Evolutionary conservation across 768 basidiomycete genomes (phyloP).

Genomic region (Mycena amicta): DNA sequence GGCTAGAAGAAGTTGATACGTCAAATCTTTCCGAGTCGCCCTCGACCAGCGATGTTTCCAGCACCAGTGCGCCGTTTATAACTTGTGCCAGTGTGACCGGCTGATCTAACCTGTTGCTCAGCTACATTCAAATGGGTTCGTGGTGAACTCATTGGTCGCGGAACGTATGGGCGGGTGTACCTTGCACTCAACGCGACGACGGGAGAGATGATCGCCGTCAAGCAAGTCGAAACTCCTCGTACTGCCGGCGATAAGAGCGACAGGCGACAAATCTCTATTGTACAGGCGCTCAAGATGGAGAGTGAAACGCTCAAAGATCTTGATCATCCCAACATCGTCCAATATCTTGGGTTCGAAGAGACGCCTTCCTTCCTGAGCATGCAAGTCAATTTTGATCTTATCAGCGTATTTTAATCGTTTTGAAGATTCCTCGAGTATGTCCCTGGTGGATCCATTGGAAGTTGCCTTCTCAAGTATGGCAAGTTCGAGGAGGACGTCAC

Average conservation of each 20-base stretch:
- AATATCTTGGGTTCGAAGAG: slow-evolving; percentile 94
- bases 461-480: slow-evolving; percentile 87
- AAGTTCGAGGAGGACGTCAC: slow-evolving; percentile 92
- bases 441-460: slow-evolving; percentile 93
- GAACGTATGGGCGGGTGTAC: slow-evolving; percentile 96
- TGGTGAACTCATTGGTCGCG: slow-evolving; percentile 71
- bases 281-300: slow-evolving; percentile 92
- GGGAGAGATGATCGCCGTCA: slow-evolving; percentile 99
- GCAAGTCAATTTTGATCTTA: slow-evolving; percentile 50
- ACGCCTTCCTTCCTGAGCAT: slow-evolving; percentile 88
- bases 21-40: slow-evolving; percentile 67
- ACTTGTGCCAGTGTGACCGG: too few species aligned
- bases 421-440: slow-evolving; percentile 97
- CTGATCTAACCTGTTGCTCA: not conserved
- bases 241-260: slow-evolving; percentile 92
- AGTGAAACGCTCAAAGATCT: slow-evolving; percentile 95
- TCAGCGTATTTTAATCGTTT: slow-evolving; percentile 6
- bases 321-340: slow-evolving; percentile 96
- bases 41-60: slow-evolving; percentile 52
- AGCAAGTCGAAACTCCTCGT: slow-evolving; percentile 94
- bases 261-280: slow-evolving; percentile 77
- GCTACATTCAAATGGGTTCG: not conserved
- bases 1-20: slow-evolving; percentile 90
- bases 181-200: slow-evolving; percentile 94
- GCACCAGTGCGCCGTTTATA: slow-evolving; percentile 48